phyloP scores from a whole-genome alignment of 2,329 filamentous ascomycete genomes.

The Claviceps maximensis region DNA sequence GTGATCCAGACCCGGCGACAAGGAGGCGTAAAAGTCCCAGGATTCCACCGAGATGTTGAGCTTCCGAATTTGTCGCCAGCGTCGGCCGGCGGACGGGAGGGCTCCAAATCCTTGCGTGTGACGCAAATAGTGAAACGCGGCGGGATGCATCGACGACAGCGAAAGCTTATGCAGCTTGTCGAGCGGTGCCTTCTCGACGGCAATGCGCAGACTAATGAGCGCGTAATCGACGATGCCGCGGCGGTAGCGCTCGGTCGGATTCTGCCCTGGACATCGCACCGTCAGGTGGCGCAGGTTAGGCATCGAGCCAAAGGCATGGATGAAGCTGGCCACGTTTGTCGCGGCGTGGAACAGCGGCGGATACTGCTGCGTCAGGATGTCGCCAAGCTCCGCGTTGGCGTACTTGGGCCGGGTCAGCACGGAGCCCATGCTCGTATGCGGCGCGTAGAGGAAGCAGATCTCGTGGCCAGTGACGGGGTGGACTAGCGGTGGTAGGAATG shows the following conservation, averaged over 20 bases:
- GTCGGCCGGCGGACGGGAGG: conserved; percentile 54
- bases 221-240: conserved; percentile 76
- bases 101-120: conserved; percentile 62
- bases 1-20: conserved; percentile 52
- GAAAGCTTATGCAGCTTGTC: conserved; percentile 55
- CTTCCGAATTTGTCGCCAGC: conserved; percentile 67
- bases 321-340: conserved; percentile 75
- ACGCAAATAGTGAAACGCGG: conserved; percentile 64
- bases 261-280: conserved; percentile 63
- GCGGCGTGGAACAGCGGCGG: conserved; percentile 81
- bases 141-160: conserved; percentile 60
- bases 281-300: conserved; percentile 60
- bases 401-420: conserved; percentile 60
- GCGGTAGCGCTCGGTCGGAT: conserved; percentile 55
- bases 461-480: conserved; percentile 66
- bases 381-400: conserved; percentile 63
- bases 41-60: conserved; percentile 60
- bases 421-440: conserved; percentile 53
- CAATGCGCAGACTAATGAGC: conserved; percentile 73
- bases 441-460: conserved; percentile 69
- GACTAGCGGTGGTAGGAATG: conserved; percentile 73
- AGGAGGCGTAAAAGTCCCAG: conserved; percentile 47
- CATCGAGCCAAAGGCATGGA: conserved; percentile 57
- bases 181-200: conserved; percentile 61
- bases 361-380: conserved; percentile 75